phyloP scores from a whole-genome alignment of 2,329 filamentous ascomycete genomes.

The Cadophora gregata region DNA sequence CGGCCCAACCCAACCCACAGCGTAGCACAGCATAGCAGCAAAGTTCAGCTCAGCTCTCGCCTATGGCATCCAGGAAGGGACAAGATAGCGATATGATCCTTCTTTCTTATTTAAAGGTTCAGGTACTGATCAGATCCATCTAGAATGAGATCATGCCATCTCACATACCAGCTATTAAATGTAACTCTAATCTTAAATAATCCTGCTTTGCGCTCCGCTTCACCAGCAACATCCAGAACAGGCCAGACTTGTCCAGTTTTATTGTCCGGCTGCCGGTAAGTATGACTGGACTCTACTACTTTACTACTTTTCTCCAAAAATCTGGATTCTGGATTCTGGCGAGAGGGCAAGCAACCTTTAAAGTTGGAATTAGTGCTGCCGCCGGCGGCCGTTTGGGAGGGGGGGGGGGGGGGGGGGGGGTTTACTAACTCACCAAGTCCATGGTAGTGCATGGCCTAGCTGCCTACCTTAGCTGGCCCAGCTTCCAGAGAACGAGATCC shows the following conservation, averaged over 20 bases:
- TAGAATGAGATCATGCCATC: conserved; percentile 2
- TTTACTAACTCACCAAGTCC: not conserved
- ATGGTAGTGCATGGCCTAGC: not conserved
- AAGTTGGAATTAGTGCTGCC: not conserved
- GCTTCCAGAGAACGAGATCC: no score
- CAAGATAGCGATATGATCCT: not conserved
- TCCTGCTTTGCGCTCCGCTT: not conserved
- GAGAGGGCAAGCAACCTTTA: no score
- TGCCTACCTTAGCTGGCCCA: no score
- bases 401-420: no score
- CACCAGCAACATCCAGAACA: not conserved
- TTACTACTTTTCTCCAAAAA: no score
- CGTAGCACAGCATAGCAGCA: not conserved
- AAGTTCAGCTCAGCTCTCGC: not conserved
- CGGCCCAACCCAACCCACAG: no score
- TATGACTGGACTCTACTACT: no score
- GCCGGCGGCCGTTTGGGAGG: conserved; percentile 1
- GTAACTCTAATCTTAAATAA: conserved; percentile 7
- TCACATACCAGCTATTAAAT: no score
- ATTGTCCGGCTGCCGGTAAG: conserved; percentile 1
- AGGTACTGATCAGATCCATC: not conserved
- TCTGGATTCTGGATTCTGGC: no score
- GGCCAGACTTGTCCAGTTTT: not conserved
- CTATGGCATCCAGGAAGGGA: not conserved
- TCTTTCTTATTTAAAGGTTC: not conserved